phyloP scores from a whole-genome alignment of 495 filamentous ascomycete species.

The Schizothecium vesticola region DNA sequence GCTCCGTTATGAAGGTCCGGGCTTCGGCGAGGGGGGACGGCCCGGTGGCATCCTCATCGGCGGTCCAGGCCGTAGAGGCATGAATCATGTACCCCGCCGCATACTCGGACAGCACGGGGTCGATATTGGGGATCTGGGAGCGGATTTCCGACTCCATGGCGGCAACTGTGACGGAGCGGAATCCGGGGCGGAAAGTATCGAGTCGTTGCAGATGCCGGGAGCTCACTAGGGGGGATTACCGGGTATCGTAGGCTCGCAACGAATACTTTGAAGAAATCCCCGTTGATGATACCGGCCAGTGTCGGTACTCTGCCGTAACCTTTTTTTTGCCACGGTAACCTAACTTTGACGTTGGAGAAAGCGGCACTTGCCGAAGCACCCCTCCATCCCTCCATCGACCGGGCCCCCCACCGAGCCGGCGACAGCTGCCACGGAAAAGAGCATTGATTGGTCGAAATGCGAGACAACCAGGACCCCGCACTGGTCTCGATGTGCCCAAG shows the following conservation, averaged over 20 bases:
- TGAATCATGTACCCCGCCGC: slow-evolving; percentile 91
- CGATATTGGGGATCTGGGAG: slow-evolving; percentile 78
- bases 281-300: background rate
- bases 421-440: background rate
- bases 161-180: background rate
- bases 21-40: slow-evolving; percentile 79
- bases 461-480: background rate
- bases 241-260: background rate
- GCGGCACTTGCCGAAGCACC: slow-evolving; percentile 14
- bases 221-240: background rate
- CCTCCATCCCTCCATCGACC: background rate
- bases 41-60: slow-evolving; percentile 63
- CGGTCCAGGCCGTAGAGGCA: slow-evolving; percentile 75
- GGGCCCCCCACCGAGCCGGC: slow-evolving; percentile 6
- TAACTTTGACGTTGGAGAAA: background rate
- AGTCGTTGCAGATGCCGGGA: background rate
- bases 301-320: background rate
- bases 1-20: slow-evolving; percentile 70
- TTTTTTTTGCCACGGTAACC: background rate
- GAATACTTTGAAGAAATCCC: background rate
- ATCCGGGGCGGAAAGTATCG: background rate
- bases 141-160: slow-evolving; percentile 89
- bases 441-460: slow-evolving; percentile 8
- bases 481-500: too few relatives aligned
- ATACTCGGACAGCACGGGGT: slow-evolving; percentile 87